Evolutionary conservation across 306 rosid genomes (phyloP), one percentile per base, ranked within the genome.

Genomic region (Quercus wislizeni): DNA sequence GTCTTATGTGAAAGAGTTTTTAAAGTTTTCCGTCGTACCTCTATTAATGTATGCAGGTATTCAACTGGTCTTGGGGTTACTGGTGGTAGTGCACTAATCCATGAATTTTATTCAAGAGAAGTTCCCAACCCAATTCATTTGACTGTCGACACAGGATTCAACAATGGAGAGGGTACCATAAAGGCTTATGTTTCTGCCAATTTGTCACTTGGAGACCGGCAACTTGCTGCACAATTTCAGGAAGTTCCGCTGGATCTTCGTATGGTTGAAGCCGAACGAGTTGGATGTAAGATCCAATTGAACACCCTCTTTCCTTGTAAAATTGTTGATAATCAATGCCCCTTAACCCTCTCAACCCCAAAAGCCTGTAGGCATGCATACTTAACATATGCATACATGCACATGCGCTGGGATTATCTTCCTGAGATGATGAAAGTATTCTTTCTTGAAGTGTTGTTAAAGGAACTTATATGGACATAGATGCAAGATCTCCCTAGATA

Each of bases 221-320:
- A 89, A 73, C 92, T 95, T 52, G 99, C 98, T 72, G 97, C 99
- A 2, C 99, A 96, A 83, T 96, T 96, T 86, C 99, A 93, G 85
- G 97, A 96, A 83, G 83, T 96, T 81, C 97, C 97, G 62, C 82
- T 93, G 55, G 98, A 96, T 88, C 96, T 89, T 79, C 93, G 93
- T 18, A 91, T 96, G 99, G 79, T 90, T 62, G 99, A 96, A 85
- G 98, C 99, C 75, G 98, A 91, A 86, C 85, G 87, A 76, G 81
- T 96, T 88, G 99, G 98, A 87, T 96, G 99, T 89, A 87, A 33
- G 89, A 6, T 61, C 71, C 55, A 11, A 35, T 70, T 61, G 12
- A 57, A 31, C n/a, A 55, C 30, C 14, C 38, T 73, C 3, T 9
- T 13, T 64, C 15, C 12, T 38, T 78, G 3, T n/a, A 1, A 19